Evolutionary conservation across 441 rosid genomes (phyloP).

Genomic region (Capsella rubella): DNA sequence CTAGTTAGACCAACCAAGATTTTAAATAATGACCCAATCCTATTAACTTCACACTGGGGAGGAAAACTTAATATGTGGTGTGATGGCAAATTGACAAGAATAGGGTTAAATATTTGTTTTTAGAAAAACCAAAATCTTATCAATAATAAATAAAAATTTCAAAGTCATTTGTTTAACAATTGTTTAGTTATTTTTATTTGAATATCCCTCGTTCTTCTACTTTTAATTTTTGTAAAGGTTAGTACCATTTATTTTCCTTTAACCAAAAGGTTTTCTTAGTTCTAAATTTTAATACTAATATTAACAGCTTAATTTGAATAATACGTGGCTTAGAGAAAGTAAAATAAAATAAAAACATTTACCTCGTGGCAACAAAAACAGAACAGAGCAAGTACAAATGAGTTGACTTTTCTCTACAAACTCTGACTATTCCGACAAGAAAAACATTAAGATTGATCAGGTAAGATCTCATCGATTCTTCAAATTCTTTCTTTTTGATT

Average conservation of each 20-base stretch:
- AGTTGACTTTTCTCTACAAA: conserved; percentile 26
- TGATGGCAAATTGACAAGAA: neutral
- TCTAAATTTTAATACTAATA: neutral
- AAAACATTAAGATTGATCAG: conserved; percentile 3
- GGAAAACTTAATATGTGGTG: neutral
- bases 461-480: conserved; percentile 23
- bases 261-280: neutral
- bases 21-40: neutral
- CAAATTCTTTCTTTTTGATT: neutral
- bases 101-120: neutral
- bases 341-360: neutral
- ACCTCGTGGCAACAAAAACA: conserved; percentile 28
- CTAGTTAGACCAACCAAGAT: neutral
- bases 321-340: neutral
- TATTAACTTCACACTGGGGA: neutral
- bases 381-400: conserved; percentile 18
- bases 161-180: too few species aligned
- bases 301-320: neutral
- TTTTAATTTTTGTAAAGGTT: neutral
- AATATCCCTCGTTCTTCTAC: neutral
- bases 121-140: neutral
- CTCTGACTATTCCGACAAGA: conserved; percentile 33
- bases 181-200: neutral
- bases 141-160: too few species aligned
- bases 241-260: neutral